Percentiles rank a stretch among this genome's conserved stretches.
Evolutionary conservation across 1,284 basidiomycete genomes (phyloP).

Genomic region (Stereum hirsutum): DNA sequence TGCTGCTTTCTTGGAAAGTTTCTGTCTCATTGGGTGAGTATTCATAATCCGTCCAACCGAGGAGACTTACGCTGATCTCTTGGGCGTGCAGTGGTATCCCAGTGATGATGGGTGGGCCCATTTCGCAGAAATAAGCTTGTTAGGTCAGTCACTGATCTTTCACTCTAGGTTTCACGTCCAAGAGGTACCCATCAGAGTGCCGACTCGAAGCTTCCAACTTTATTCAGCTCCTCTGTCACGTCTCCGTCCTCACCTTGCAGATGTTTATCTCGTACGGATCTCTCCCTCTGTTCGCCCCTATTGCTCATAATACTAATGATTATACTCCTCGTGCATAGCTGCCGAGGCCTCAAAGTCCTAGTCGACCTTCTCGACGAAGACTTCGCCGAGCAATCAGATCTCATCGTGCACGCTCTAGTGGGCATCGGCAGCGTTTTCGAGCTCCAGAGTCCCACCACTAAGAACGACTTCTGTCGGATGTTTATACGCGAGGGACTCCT

Average conservation of each 20-base stretch:
- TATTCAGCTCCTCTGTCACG: slow-evolving; percentile 86
- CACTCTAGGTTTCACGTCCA: slow-evolving; percentile 75
- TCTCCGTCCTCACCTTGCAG: slow-evolving; percentile 87
- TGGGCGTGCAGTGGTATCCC: slow-evolving; percentile 66
- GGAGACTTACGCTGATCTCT: slow-evolving; percentile 5
- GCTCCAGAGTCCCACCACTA: slow-evolving; percentile 88
- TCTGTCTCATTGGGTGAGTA: slow-evolving; percentile 83
- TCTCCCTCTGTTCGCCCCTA: slow-evolving; percentile 4
- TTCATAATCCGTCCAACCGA: neutral
- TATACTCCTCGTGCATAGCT: slow-evolving; percentile 40
- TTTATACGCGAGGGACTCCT: slow-evolving; percentile 93
- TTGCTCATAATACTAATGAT: neutral
- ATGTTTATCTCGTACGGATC: slow-evolving; percentile 96
- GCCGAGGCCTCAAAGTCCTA: slow-evolving; percentile 87
- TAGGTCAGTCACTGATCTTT: slow-evolving; percentile 2
- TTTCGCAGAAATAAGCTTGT: neutral
- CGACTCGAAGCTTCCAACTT: slow-evolving; percentile 94
- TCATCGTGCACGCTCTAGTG: slow-evolving; percentile 92
- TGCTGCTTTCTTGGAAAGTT: slow-evolving; percentile 84
- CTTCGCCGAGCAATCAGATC: slow-evolving; percentile 80
- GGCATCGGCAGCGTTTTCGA: slow-evolving; percentile 95
- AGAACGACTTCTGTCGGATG: slow-evolving; percentile 98
- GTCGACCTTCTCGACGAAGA: slow-evolving; percentile 96
- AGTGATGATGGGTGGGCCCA: slow-evolving; percentile 73
- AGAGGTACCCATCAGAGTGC: slow-evolving; percentile 89